Percentiles rank a stretch among this genome's conserved stretches.
These are phyloP conservation scores for Hymenoscyphus linearis DNA, from an alignment of 2,329 filamentous ascomycete species.

Conservation along the genomic window DNA sequence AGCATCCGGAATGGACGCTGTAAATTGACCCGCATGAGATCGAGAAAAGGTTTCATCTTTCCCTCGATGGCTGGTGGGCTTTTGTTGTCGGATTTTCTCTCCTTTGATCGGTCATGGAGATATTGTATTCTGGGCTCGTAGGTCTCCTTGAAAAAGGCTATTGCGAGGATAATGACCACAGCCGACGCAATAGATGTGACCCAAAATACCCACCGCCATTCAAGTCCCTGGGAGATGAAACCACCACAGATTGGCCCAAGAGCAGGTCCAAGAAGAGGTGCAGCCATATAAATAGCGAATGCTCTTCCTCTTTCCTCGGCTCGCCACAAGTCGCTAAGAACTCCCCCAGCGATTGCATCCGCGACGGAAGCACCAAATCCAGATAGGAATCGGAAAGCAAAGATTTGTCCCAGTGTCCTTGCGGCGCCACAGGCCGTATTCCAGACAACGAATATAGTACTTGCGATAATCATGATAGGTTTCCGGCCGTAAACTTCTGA, in stretches of 20 bases:
- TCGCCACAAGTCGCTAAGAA: conserved; percentile 49
- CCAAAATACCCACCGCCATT: conserved; percentile 21
- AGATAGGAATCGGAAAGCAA: conserved; percentile 1
- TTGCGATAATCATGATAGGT: not conserved
- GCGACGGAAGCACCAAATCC: not conserved
- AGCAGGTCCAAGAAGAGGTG: conserved; percentile 58
- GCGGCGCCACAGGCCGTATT: not conserved
- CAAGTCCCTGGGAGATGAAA: conserved; percentile 34
- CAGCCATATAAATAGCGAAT: conserved; percentile 54
- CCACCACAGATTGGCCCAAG: conserved; percentile 34
- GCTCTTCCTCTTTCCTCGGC: conserved; percentile 56
- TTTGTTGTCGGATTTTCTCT: too few species aligned
- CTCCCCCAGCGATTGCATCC: conserved; percentile 30
- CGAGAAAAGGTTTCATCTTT: not conserved
- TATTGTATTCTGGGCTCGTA: too few species aligned
- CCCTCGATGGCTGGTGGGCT: too few species aligned
- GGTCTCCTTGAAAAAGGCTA: too few species aligned
- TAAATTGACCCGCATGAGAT: not conserved
- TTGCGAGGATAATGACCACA: conserved; percentile 43
- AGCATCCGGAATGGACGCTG: conserved; percentile 40
- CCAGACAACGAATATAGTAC: too few species aligned
- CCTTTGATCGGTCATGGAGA: too few species aligned
- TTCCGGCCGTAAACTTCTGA: conserved; percentile 1
- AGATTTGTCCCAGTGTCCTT: not conserved
- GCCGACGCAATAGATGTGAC: conserved; percentile 43